Evolutionary conservation across 257 asterid species (phyloP).

Genomic region (Cruciata laevipes): DNA sequence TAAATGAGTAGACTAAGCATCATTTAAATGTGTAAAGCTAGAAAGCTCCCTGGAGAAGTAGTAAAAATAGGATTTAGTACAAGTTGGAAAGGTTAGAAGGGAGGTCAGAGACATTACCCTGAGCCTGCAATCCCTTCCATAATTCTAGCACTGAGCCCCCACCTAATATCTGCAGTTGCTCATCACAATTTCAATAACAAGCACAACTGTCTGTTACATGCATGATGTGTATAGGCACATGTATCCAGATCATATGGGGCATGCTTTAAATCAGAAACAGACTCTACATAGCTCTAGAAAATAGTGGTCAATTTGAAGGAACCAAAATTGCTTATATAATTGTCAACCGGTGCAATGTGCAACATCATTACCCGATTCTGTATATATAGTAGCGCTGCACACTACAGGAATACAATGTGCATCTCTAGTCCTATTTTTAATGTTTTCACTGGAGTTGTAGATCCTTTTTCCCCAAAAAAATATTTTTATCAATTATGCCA

Average conservation of each 20-base stretch:
- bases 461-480: neutral
- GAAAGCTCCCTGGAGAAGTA: no score
- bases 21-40: no score
- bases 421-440: neutral
- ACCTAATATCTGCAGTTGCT: neutral
- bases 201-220: neutral
- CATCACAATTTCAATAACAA: neutral
- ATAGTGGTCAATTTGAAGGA: neutral
- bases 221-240: neutral
- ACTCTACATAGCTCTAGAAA: neutral
- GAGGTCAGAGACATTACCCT: no score
- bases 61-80: no score
- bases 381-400: neutral
- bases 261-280: neutral
- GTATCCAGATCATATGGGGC: neutral
- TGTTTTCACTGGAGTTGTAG: neutral
- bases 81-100: no score
- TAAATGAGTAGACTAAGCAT: no score
- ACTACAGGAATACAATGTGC: neutral
- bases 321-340: neutral
- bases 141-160: no score
- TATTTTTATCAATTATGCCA: neutral
- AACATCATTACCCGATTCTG: neutral
- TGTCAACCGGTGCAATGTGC: neutral
- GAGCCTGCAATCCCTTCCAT: no score